phyloP scores from a whole-genome alignment of 257 asterid species.

The Orobanche coerulescens region DNA sequence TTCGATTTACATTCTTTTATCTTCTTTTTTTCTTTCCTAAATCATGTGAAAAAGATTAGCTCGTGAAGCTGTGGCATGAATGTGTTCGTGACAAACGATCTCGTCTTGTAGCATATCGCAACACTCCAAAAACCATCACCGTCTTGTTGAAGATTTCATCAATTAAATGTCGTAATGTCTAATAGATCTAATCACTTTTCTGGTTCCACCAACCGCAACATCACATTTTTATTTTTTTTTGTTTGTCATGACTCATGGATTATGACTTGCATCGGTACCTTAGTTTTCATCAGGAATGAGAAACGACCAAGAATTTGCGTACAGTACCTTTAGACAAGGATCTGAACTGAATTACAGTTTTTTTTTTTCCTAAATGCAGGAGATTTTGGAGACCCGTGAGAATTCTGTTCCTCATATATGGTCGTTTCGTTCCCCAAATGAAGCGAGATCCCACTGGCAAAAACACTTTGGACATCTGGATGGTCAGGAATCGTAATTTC shows the following conservation, averaged over 20 bases:
- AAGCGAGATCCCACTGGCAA: conserved; percentile 42
- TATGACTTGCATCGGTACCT: too few relatives aligned
- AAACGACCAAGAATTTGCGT: too few relatives aligned
- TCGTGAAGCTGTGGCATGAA: neutral
- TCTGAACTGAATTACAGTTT: neutral
- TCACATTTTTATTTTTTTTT: too few relatives aligned
- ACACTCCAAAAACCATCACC: neutral
- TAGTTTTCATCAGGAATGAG: too few relatives aligned
- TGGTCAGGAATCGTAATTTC: conserved; percentile 22
- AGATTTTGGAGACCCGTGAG: conserved; percentile 42
- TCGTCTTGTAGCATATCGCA: too few relatives aligned
- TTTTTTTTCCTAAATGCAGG: conserved; percentile 36
- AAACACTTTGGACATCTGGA: conserved; percentile 37
- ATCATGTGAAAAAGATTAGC: neutral
- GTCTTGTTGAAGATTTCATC: neutral
- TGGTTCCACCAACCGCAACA: too few relatives aligned
- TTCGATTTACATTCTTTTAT: neutral
- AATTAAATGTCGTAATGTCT: neutral
- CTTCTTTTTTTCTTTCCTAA: neutral
- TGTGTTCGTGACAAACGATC: conserved; percentile 3
- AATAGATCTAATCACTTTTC: too few relatives aligned
- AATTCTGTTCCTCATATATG: conserved; percentile 45
- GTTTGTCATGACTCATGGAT: too few relatives aligned
- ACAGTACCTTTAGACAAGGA: neutral
- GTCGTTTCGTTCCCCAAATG: conserved; percentile 44